phyloP scores from a whole-genome alignment of 352 stramenopile genomes.

The Globisporangium cederbergense region DNA sequence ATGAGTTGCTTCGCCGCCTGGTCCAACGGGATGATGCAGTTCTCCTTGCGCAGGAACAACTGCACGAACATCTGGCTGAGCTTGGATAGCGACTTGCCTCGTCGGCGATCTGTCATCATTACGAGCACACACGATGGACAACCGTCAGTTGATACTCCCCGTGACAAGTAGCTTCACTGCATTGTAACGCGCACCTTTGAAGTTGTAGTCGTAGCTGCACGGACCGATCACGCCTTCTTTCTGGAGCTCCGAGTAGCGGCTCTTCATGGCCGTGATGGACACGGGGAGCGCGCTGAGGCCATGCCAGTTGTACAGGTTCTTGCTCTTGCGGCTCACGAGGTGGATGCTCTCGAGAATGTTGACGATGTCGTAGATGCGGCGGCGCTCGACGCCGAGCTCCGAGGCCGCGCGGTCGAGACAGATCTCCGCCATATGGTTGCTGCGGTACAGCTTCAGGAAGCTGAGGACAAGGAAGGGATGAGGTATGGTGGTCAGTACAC shows the following conservation, averaged over 20 bases:
- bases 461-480: conserved; percentile 21
- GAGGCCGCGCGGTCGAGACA: conserved; percentile 66
- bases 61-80: conserved; percentile 95
- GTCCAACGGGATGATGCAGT: conserved; percentile 91
- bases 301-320: conserved; percentile 96
- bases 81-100: conserved; percentile 87
- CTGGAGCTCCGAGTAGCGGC: conserved; percentile 43
- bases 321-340: conserved; percentile 94
- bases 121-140: neutral
- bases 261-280: conserved; percentile 72
- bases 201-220: conserved; percentile 43
- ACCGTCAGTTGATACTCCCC: neutral
- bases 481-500: neutral
- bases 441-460: conserved; percentile 75
- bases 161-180: neutral
- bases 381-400: conserved; percentile 87
- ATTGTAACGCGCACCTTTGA: conserved; percentile 41
- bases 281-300: conserved; percentile 60
- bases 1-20: conserved; percentile 93
- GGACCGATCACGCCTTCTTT: conserved; percentile 21
- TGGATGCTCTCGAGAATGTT: conserved; percentile 97
- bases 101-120: conserved; percentile 40
- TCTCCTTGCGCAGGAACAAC: conserved; percentile 91
- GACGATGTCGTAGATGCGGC: conserved; percentile 97
- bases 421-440: conserved; percentile 67